phyloP scores from a whole-genome alignment of 2,329 filamentous ascomycete species.

The Ophiostoma sp. region DNA sequence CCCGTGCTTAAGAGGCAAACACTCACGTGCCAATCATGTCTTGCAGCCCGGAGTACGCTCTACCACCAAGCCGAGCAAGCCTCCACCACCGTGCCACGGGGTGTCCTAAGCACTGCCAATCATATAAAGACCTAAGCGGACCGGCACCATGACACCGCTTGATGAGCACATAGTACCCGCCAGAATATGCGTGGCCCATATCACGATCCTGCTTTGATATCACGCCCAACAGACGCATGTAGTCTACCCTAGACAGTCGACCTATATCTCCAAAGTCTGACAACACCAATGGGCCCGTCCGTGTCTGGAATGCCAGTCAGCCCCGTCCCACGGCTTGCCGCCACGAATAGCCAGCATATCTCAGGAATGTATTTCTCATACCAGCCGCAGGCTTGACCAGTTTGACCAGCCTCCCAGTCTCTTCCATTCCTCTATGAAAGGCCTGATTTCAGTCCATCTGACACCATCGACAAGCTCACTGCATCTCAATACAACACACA shows the following conservation, averaged over 20 bases:
- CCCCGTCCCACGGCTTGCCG: background rate
- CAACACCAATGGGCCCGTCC: no score
- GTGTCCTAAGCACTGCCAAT: background rate
- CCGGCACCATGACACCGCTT: background rate
- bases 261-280: background rate
- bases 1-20: background rate
- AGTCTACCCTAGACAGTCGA: background rate
- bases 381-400: background rate
- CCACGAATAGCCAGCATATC: background rate
- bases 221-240: background rate
- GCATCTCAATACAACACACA: background rate
- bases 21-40: background rate
- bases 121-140: background rate
- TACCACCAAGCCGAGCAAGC: background rate
- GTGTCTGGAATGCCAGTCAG: background rate
- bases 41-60: background rate
- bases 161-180: background rate
- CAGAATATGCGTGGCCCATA: background rate
- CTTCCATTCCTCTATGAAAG: background rate
- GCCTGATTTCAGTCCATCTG: background rate
- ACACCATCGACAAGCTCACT: background rate
- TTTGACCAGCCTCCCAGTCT: background rate
- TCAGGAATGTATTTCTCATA: background rate
- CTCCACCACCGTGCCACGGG: background rate
- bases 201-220: background rate